Evolutionary conservation across 345 rosid species (phyloP).

Genomic region (Boechera divaricarpa): DNA sequence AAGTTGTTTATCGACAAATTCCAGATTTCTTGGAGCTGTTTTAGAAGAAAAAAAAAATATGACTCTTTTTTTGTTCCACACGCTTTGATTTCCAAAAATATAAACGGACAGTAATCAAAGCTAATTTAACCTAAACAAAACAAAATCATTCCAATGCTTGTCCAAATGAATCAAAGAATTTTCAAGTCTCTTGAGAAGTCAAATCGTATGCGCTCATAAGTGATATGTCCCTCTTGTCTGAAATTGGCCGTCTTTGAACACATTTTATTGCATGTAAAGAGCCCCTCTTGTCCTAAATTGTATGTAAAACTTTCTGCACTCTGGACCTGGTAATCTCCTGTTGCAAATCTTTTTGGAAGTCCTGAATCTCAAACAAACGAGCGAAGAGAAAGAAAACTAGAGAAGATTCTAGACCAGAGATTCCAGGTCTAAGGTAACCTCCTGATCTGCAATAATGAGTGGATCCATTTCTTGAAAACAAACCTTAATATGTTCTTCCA

Average conservation of each 20-base stretch:
- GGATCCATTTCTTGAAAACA: not conserved
- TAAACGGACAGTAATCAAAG: slow-evolving; percentile 14
- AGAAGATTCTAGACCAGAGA: not conserved
- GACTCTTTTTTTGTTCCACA: slow-evolving; percentile 31
- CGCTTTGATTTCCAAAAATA: slow-evolving; percentile 26
- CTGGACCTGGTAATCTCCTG: not conserved
- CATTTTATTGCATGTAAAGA: not conserved
- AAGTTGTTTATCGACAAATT: slow-evolving; percentile 29
- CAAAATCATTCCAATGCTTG: not conserved
- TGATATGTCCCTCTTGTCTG: slow-evolving; percentile 2
- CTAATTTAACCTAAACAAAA: not conserved
- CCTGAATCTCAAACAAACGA: not conserved
- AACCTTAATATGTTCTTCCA: slow-evolving; percentile 13
- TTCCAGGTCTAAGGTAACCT: not conserved
- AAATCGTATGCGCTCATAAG: slow-evolving; percentile 5
- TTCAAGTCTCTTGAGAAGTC: not conserved
- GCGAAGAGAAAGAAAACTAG: not conserved
- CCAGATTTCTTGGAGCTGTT: slow-evolving; percentile 41
- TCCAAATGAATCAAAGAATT: not conserved
- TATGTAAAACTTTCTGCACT: not conserved
- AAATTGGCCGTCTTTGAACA: not conserved
- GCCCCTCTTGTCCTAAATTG: not conserved
- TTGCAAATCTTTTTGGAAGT: not conserved
- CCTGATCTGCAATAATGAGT: not conserved
- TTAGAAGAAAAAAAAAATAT: not conserved